Evolutionary conservation across 2,329 filamentous ascomycete genomes (phyloP).

Genomic region (Parascedosporium putredinis): DNA sequence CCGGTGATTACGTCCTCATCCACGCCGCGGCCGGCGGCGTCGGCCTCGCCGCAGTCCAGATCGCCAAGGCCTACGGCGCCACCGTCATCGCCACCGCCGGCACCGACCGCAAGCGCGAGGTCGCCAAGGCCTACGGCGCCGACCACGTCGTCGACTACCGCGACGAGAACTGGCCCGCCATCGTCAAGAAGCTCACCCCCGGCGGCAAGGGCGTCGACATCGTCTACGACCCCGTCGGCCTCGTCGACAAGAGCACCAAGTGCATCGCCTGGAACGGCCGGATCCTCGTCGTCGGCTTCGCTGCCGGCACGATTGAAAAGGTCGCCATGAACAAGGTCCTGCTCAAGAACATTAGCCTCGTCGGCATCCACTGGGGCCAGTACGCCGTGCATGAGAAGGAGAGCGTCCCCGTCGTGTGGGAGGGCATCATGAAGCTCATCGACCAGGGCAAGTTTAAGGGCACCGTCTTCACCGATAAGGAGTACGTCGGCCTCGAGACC

Average conservation of each 20-base stretch:
- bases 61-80: constrained; percentile 85
- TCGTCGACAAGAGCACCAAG: constrained; percentile 80
- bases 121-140: constrained; percentile 72
- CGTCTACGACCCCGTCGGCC: constrained; percentile 86
- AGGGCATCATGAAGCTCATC: constrained; percentile 70
- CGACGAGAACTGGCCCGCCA: constrained; percentile 48
- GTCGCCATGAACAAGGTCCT: constrained; percentile 86
- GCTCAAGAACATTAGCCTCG: constrained; percentile 84
- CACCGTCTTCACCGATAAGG: constrained; percentile 72
- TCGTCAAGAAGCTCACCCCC: constrained; percentile 63
- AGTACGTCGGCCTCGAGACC: constrained; percentile 72
- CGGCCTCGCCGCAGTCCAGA: constrained; percentile 79
- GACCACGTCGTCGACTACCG: constrained; percentile 75
- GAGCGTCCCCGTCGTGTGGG: constrained; percentile 65
- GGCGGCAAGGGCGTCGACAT: constrained; percentile 76
- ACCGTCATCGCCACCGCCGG: constrained; percentile 90
- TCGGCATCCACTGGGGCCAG: constrained; percentile 86
- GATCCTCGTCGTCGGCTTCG: constrained; percentile 81
- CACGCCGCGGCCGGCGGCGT: constrained; percentile 91
- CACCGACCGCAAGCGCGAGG: constrained; percentile 64
- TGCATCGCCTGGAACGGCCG: constrained; percentile 91
- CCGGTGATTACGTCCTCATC: constrained; percentile 77
- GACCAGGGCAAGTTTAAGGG: constrained; percentile 67
- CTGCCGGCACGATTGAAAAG: constrained; percentile 67
- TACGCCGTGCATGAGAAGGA: constrained; percentile 66